Percentiles rank a stretch among this genome's conserved stretches.
phyloP scores from a whole-genome alignment of 2,329 filamentous ascomycete genomes.

The Aspergillus texensis region DNA sequence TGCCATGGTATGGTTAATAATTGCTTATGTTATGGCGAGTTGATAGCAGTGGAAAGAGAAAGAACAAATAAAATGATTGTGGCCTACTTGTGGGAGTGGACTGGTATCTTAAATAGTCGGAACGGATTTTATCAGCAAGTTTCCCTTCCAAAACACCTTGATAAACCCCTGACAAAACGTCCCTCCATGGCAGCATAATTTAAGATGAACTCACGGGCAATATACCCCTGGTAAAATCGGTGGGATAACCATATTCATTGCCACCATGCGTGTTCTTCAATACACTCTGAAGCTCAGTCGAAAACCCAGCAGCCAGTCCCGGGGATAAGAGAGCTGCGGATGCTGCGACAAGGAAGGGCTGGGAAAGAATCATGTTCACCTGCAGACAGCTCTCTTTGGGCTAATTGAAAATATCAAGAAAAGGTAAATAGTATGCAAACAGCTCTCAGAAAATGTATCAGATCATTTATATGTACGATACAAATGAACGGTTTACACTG shows the following conservation, averaged over 20 bases:
- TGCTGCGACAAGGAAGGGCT: constrained; percentile 21
- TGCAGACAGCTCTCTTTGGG: neutral
- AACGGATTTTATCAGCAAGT: neutral
- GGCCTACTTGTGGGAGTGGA: constrained; percentile 46
- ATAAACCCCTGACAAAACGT: neutral
- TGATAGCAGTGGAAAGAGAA: neutral
- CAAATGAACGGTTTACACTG: neutral
- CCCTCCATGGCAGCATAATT: neutral
- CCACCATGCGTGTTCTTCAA: constrained; percentile 57
- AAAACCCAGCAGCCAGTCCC: constrained; percentile 34
- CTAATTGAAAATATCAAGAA: neutral
- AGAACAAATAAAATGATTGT: neutral
- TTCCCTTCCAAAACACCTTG: neutral
- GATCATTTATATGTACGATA: neutral
- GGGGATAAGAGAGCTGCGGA: constrained; percentile 29
- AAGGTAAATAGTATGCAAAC: neutral
- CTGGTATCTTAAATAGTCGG: constrained; percentile 35
- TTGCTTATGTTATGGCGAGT: neutral
- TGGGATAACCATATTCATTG: constrained; percentile 61
- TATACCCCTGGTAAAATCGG: constrained; percentile 62
- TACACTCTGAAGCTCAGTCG: constrained; percentile 57
- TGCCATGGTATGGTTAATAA: constrained; percentile 31
- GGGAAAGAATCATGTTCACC: constrained; percentile 12
- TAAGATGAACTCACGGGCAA: constrained; percentile 50
- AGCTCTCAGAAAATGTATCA: neutral